A percentile compares a stretch with the other conserved stretches of the same genome.
Evolutionary conservation across 2,329 filamentous ascomycete species (phyloP).

Genomic region (Alternaria sp.): DNA sequence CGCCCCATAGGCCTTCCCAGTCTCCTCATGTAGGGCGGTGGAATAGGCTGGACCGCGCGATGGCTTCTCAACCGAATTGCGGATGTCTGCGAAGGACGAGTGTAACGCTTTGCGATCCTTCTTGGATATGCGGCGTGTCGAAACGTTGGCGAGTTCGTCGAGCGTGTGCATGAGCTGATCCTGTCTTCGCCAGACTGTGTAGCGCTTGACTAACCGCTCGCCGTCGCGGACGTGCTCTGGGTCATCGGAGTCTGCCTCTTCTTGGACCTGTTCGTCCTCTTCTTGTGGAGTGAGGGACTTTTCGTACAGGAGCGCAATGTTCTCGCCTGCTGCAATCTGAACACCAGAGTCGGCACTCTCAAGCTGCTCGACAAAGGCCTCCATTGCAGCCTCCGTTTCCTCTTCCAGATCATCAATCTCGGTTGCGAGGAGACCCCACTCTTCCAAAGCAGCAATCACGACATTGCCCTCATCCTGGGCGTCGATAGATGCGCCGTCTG

Average conservation of each 20-base stretch:
- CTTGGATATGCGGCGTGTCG: slow-evolving; percentile 68
- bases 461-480: slow-evolving; percentile 73
- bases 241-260: slow-evolving; percentile 57
- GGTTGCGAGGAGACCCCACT: slow-evolving; percentile 82
- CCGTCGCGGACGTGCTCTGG: slow-evolving; percentile 37
- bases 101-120: slow-evolving; percentile 72
- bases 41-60: slow-evolving; percentile 70
- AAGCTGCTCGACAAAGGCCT: slow-evolving; percentile 85
- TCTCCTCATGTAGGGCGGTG: slow-evolving; percentile 67
- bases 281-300: slow-evolving; percentile 67
- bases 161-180: slow-evolving; percentile 66
- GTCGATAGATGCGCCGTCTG: slow-evolving; percentile 75
- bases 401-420: slow-evolving; percentile 76
- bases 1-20: slow-evolving; percentile 63
- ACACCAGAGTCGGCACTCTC: slow-evolving; percentile 75
- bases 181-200: slow-evolving; percentile 70
- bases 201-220: slow-evolving; percentile 63
- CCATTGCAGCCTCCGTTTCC: slow-evolving; percentile 73
- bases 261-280: slow-evolving; percentile 61
- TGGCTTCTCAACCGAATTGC: slow-evolving; percentile 70
- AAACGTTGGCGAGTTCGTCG: slow-evolving; percentile 64
- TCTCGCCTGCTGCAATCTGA: slow-evolving; percentile 77
- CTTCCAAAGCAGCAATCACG: slow-evolving; percentile 75
- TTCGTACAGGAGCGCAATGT: slow-evolving; percentile 84
- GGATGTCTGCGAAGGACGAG: slow-evolving; percentile 68